Base-by-base conservation (phyloP, 768 basidiomycete species). In the Rickenella mellea region DNA sequence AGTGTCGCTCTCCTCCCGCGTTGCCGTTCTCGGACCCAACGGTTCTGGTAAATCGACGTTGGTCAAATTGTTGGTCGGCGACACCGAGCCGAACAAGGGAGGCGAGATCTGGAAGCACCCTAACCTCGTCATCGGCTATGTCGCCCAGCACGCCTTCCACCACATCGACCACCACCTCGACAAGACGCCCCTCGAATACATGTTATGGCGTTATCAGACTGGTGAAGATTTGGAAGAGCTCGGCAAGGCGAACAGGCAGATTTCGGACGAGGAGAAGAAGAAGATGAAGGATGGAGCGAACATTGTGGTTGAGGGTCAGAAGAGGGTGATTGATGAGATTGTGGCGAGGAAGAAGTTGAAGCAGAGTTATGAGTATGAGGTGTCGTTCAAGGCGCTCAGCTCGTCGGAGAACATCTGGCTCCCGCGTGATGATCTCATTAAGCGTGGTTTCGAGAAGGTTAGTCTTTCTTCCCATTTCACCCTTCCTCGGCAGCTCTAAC, bases 151-250 rank as follows among this genome's bases (percentile, higher is more conserved):
- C 66, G 93, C 93, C 48, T 97, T 97, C 92, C 93, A 97, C 74
- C 93, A 97, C 65, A 97, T 97, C 59, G 93, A 97, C 63, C 70
- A 90, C 64, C 93, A 97, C 61, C 87, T 97, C 60, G 93, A 97
- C 76, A 94, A 92, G 77, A 97, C 93, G 11, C 89, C 93, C 39
- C 82, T 97, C 55, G 93, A 97, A 70, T 97, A 97, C 76, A 91
- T 97, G 89, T 71, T 97, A 51, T 97, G 93, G 93, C 92, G 93
- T 69, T 97, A 96, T 80, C 93, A 97, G 77, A 97, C 93, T 45
- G 93, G 93, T 64, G 93, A 97, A 66, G 93, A 97, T 73, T 67
- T 96, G 61, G 93, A 97, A 69, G 93, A 96, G 71, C 76, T 97
- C 79, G 68, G 67, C 67, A 97, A 96, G 78, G 91, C 88, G 44